Base-by-base conservation (phyloP, 441 rosid species). In the Pelargonium exstipulatum region DNA sequence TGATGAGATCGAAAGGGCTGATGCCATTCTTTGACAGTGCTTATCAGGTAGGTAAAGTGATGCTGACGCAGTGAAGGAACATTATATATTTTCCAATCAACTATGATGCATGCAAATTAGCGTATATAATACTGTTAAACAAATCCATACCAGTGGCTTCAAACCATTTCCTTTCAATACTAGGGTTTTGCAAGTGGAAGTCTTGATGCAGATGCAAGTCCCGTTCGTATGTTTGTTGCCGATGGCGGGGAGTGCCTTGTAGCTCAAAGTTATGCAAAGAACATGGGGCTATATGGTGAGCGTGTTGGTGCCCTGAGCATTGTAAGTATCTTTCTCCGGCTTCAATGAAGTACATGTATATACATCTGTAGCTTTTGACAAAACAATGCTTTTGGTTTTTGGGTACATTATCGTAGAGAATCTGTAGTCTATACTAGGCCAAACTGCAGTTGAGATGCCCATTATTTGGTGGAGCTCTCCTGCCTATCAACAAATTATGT, bases 261-360 rank as follows among this genome's bases (percentile, higher is more conserved):
- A 64, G 96, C 97, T 53, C 99, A 95, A 74, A 89, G 97, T 79
- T 95, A 87, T 78, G 97, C 98, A 16, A 95, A 92, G 84, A 95
- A 88, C 80, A 86, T 95, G 97, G 99, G 98, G 17, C 98, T 95
- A 18, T 95, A 95, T 69, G 99, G 97, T 58, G 99, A 92, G 75
- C 86, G 97, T 70, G 89, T 89, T 70, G 98, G 98, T 77, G 95
- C 99, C 29, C 89, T 95, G 76, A 91, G 96, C 88, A 85, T 94
- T 77, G 99, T 91, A 88, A 75, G 88, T 58, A 43, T 66, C 77
- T 12, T 4, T 18, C 29, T 24, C 29, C 3, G 29, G 3, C 29
- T 24, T 24, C 29, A 24, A 2, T 24, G 29, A 24, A 24, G 29
- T 24, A 24, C 1, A 24, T 24, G 18, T 24, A 55, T 24, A 24